Conservation (phyloP, 345 rosid genomes). For the Schrenkiella parvula region DNA sequence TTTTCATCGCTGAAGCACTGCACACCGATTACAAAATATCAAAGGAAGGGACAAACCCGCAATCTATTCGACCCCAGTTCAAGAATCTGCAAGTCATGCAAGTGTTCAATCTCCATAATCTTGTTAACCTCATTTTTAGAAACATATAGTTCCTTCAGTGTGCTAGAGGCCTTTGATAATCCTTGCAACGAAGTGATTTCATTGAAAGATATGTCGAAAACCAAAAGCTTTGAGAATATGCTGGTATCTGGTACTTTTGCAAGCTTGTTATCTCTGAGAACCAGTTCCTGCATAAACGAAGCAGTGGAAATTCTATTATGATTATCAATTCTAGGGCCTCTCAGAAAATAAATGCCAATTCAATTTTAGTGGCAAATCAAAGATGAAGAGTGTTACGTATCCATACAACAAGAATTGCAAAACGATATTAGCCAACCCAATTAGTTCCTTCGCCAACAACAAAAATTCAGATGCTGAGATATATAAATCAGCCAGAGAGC, state of each 20-base stretch:
- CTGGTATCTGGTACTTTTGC: constrained; percentile 62
- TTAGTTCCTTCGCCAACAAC: neutral
- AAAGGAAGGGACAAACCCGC: constrained; percentile 45
- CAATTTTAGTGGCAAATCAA: neutral
- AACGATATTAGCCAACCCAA: neutral
- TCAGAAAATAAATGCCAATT: neutral
- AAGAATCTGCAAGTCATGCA: constrained; percentile 71
- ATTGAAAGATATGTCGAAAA: constrained; percentile 88
- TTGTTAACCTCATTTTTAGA: constrained; percentile 83
- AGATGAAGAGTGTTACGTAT: neutral
- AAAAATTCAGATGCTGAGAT: neutral
- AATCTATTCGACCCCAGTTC: constrained; percentile 93
- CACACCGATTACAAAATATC: neutral
- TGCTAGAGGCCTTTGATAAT: constrained; percentile 56
- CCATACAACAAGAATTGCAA: neutral
- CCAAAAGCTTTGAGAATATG: constrained; percentile 73
- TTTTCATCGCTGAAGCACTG: neutral
- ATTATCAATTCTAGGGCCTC: neutral
- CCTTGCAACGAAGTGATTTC: constrained; percentile 69
- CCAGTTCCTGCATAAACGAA: constrained; percentile 60
- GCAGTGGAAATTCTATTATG: neutral
- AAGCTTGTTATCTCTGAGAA: constrained; percentile 85
- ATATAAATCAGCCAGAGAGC: neutral
- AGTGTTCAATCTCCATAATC: constrained; percentile 86
- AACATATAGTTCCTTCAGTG: constrained; percentile 80